These are phyloP conservation scores for Monosporozyma aerobia DNA, from an alignment of 805 yeast genomes.

Conservation along the genomic window DNA sequence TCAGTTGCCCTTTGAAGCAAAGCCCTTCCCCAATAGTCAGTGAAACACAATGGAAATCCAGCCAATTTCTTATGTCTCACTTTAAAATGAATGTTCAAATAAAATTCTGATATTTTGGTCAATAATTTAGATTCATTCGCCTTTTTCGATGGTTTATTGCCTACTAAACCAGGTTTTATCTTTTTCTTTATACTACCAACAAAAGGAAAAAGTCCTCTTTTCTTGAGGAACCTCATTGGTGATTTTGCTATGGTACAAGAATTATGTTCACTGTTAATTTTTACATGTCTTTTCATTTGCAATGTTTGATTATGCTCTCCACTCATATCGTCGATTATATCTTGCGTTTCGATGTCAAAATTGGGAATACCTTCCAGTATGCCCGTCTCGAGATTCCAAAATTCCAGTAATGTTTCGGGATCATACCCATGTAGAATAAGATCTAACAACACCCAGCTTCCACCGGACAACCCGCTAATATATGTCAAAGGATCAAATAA, in stretches of 20 bases:
- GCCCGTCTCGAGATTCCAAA: conserved; percentile 39
- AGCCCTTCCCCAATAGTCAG: conserved; percentile 66
- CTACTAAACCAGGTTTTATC: conserved; percentile 11
- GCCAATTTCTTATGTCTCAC: conserved; percentile 42
- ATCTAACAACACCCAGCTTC: conserved; percentile 59
- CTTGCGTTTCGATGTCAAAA: conserved; percentile 32
- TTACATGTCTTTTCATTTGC: neutral
- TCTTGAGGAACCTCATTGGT: neutral
- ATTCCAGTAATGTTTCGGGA: conserved; percentile 23
- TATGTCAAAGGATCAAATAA: conserved; percentile 46
- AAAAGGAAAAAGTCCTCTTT: neutral
- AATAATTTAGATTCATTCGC: conserved; percentile 9
- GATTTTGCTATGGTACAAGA: neutral
- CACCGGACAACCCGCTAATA: conserved; percentile 62
- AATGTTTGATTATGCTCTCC: neutral
- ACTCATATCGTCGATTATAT: conserved; percentile 14
- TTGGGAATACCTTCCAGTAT: conserved; percentile 51
- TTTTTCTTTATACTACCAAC: conserved; percentile 7
- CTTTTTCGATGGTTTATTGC: conserved; percentile 4
- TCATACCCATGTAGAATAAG: conserved; percentile 34
- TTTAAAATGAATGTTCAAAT: conserved; percentile 44
- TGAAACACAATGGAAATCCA: conserved; percentile 49
- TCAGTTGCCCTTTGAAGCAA: conserved; percentile 33
- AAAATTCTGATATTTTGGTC: conserved; percentile 36
- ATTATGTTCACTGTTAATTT: neutral